Evolutionary conservation across 257 asterid genomes (phyloP), one percentile per base, ranked within the genome.

Genomic region (Sherardia arvensis): DNA sequence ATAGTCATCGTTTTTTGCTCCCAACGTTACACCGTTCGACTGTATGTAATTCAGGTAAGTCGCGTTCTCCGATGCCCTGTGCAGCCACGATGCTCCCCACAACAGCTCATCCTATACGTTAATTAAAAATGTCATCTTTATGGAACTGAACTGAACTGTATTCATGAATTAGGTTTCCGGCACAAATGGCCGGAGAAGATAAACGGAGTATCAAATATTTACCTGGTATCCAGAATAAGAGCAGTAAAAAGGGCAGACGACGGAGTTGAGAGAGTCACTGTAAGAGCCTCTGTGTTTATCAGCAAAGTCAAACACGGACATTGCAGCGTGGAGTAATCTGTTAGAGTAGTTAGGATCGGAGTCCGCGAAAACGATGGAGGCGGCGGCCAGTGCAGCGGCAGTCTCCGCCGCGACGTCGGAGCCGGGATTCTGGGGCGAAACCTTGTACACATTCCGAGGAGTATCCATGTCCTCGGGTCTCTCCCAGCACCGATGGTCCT

Each of bases 71-170:
- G 97, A 78, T 49, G 97, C 97, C 76, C 73, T 71, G 10, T 87
- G 90, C 57, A 91, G 84, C 97, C 97, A 91, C 8, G 97, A 84
- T 23, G 97, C 97, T 65, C 87, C 96, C 97, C 97, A 91, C 64
- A 87, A 33, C 25, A 91, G 84, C 78, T 91, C 97, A 57, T 91
- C 97, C 97, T 90, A n/a, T n/a, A 72, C 51, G 54, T 28, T 5
- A 15, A 17, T n/a, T 14, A 43, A 43, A 43, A 4, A 43, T 15
- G 47, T 10, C 0, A 11, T 11, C 12, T 38, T 38, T 11, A 38
- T 10, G 0, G 8, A 34, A 34, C 40, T 38, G 47, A 38, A 38
- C 47, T 36, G 43, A 8, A 36, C 10, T 8, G 43, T n/a, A n/a
- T n/a, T n/a, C n/a, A n/a, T n/a, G n/a, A n/a, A n/a, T n/a, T n/a